Base-by-base conservation (phyloP, 768 basidiomycete genomes). In the Mycena belliarum region DNA sequence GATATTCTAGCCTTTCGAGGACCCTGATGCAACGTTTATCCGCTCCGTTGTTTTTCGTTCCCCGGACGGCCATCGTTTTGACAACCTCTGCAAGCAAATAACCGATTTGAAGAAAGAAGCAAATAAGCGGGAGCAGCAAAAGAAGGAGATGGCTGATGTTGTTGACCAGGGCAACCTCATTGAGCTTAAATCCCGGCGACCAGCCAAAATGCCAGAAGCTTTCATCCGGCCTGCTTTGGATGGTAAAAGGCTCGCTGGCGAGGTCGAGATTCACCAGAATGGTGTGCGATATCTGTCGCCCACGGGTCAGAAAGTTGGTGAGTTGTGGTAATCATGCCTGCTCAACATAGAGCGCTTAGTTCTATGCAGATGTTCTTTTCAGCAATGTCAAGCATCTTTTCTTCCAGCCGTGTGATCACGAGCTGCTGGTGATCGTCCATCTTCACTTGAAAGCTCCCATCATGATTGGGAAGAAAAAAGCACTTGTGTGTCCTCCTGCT, bases 391-490 rank as follows among this genome's bases (percentile, higher is more conserved):
- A 96, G 72, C 96, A 99, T 73, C 79, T 98, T 11, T 97, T 98
- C 77, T 98, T 99, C 84, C 97, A 99, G 69, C 96, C 97, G 2
- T 98, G 96, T 67, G 97, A 99, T 63, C 87, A 93, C 63, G 97
- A 99, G 71, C 77, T 98, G 20, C 81, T 98, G 51, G 95, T 97
- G 53, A 88, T 99, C 60, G 85, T 97, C 29, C 97, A 99, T 70
- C 74, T 97, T 49, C 92, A 98, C 70, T 80, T 99, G 49, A 97
- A 85, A 73, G 84, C 93, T 1, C 97, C 97, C 0, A 98, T 99
- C 71, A 96, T 98, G 83, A 92, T 99, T 64, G 96, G 97, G 60
- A 98, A 98, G 79, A 97, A 95, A 77, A 99, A 98, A 73, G 87
- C 97, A 21, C 93, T 91, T 67, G 93, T 95, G 66, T 49, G 87